Evolutionary conservation across 1,139 yeast genomes (phyloP), one percentile per base, ranked within the genome.

Genomic region (Geotrichum citri-aurantii): DNA sequence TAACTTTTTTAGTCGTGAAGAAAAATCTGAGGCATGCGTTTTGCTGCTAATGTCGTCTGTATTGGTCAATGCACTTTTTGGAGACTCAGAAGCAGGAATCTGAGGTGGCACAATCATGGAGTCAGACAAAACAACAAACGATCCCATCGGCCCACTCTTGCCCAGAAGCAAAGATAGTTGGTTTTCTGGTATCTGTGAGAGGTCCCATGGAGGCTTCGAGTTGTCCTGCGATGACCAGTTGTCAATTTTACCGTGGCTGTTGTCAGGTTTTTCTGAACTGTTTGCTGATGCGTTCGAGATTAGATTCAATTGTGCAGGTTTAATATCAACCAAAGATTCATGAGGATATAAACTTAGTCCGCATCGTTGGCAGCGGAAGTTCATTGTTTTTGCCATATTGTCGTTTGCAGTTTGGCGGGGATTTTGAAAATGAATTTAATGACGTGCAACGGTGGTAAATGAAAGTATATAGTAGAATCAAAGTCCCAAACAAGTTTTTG

Each of bases 311-410:
- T 84, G 88, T 0, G 85, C 82, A 44, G 75, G 71, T 59, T 82
- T 79, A 48, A 84, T 69, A 48, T 79, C 81, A 47, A 76, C 69
- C 37, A 85, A 65, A 0, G 88, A 81, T 31, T 78, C 78, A 65
- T 84, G 87, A 14, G 84, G 73, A 26, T 75, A 73, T 54, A 85
- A 65, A 1, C 89, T 87, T 40, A 83, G 72, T 56, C 82, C 78
- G 67, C 91, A 85, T 60, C 82, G 74, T 66, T 83, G 86, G 68
- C 91, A 85, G 59, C 71, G 71, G 21, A 54, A 53, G 19, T 50
- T 52, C 47, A 48, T 37, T 26, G 24, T 37, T 52, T 52, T 49
- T 21, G 56, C 17, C 59, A 50, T 50, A 7, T 10, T 46, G n/a
- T 46, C 29, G 48, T 10, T 46, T n/a, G 21, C 26, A 46, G 29